phyloP scores from a whole-genome alignment of 2,329 filamentous ascomycete species.

The Penicillium sumatraense region DNA sequence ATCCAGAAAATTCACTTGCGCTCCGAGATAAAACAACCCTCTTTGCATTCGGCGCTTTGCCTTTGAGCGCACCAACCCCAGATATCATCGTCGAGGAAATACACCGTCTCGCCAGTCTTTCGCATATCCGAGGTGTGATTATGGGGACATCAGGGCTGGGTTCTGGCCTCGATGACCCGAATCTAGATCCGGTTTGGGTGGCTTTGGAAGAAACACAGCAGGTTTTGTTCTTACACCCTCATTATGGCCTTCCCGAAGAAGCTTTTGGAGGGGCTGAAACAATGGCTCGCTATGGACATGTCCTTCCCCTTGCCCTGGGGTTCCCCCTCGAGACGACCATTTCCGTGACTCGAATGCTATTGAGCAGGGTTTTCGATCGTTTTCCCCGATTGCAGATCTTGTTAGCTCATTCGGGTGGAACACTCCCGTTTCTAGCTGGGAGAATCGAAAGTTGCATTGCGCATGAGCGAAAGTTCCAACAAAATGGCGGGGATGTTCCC shows the following conservation, averaged over 20 bases:
- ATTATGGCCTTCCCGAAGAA: constrained; percentile 81
- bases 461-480: constrained; percentile 77
- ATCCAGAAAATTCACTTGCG: constrained; percentile 21
- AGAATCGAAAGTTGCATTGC: constrained; percentile 84
- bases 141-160: constrained; percentile 84
- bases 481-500: constrained; percentile 65
- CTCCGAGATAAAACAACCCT: constrained; percentile 65
- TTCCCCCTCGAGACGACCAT: constrained; percentile 95
- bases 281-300: constrained; percentile 77
- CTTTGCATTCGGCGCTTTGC: constrained; percentile 82
- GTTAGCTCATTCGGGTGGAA: constrained; percentile 86
- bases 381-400: constrained; percentile 73
- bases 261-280: constrained; percentile 80
- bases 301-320: constrained; percentile 80
- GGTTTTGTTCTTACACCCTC: constrained; percentile 84
- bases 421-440: constrained; percentile 84
- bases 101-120: constrained; percentile 62
- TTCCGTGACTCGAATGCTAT: constrained; percentile 81
- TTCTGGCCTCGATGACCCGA: constrained; percentile 76
- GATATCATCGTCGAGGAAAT: constrained; percentile 68
- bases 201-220: constrained; percentile 68
- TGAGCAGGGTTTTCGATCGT: constrained; percentile 83
- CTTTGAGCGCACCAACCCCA: constrained; percentile 69
- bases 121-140: constrained; percentile 80
- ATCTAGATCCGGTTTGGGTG: constrained; percentile 72